phyloP scores from a whole-genome alignment of 164 flowering plant genomes.

The Aristolochia fimbriata region DNA sequence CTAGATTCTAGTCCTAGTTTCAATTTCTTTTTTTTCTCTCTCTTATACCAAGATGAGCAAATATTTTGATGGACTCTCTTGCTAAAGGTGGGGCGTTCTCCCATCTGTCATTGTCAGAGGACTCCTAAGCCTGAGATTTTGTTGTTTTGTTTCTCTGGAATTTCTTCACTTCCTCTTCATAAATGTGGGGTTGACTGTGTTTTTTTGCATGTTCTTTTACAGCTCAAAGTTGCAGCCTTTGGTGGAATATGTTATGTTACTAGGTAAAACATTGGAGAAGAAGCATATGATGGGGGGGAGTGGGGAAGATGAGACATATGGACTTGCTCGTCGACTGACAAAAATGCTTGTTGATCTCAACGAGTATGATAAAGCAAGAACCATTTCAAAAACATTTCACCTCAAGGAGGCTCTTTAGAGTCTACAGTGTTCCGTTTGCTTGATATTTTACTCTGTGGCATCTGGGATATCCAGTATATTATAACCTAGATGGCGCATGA shows the following conservation, averaged over 20 bases:
- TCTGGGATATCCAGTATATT: neutral
- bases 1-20: too few species aligned
- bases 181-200: too few species aligned
- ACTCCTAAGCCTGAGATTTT: too few species aligned
- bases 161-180: too few species aligned
- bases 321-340: slow-evolving; percentile 79
- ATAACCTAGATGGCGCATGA: too few species aligned
- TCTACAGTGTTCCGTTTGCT: neutral
- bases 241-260: slow-evolving; percentile 51
- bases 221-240: slow-evolving; percentile 70
- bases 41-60: too few species aligned
- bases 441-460: neutral
- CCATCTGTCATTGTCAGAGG: too few species aligned
- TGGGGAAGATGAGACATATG: slow-evolving; percentile 38
- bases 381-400: slow-evolving; percentile 52
- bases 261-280: slow-evolving; percentile 54
- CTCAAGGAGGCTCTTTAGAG: slow-evolving; percentile 68
- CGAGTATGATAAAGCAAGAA: slow-evolving; percentile 78
- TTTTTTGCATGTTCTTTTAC: slow-evolving; percentile 2
- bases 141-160: too few species aligned
- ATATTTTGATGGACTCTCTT: too few species aligned
- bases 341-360: slow-evolving; percentile 81
- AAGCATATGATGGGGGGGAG: slow-evolving; percentile 33
- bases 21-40: too few species aligned
- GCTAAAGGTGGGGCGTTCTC: too few species aligned